Evolutionary conservation across 768 basidiomycete species (phyloP).

Genomic region (Trametes maxima): DNA sequence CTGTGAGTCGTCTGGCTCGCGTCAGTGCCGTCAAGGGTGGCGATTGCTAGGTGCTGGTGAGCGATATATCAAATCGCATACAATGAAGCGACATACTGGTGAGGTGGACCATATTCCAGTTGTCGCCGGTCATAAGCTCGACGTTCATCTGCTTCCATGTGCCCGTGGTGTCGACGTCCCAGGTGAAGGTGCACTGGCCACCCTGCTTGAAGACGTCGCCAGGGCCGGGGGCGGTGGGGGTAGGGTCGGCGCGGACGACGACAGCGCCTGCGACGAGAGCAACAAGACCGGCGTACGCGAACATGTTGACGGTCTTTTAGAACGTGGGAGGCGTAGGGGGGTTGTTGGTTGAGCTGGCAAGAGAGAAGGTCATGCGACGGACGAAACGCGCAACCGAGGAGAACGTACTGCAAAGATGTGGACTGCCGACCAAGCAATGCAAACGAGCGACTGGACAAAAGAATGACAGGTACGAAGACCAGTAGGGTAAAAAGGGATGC

Average conservation of each 20-base stretch:
- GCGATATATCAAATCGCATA: not conserved
- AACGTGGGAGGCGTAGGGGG: not conserved
- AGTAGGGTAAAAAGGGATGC: not conserved
- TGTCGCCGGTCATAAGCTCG: constrained; percentile 79
- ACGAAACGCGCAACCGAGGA: not conserved
- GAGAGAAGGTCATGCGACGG: not conserved
- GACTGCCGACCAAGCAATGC: not conserved
- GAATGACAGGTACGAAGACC: constrained; percentile 11
- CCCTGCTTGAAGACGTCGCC: constrained; percentile 61
- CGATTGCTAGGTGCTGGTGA: constrained; percentile 53
- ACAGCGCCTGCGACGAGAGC: constrained; percentile 35
- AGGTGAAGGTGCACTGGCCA: constrained; percentile 53
- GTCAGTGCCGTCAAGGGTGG: constrained; percentile 62
- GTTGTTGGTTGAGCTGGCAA: constrained; percentile 7
- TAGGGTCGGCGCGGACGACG: constrained; percentile 55
- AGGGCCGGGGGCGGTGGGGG: constrained; percentile 62
- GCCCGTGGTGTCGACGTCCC: constrained; percentile 61
- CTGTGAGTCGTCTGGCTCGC: constrained; percentile 45
- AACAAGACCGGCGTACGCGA: constrained; percentile 27
- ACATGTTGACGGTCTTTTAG: constrained; percentile 22
- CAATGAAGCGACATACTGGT: constrained; percentile 49
- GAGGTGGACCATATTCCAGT: constrained; percentile 66
- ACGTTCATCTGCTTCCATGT: constrained; percentile 74
- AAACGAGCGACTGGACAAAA: constrained; percentile 20
- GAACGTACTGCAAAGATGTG: not conserved